A percentile compares a stretch with the other conserved stretches of the same genome.
phyloP scores from a whole-genome alignment of 2,329 filamentous ascomycete genomes.

The Neoscytalidium dimidiatum region DNA sequence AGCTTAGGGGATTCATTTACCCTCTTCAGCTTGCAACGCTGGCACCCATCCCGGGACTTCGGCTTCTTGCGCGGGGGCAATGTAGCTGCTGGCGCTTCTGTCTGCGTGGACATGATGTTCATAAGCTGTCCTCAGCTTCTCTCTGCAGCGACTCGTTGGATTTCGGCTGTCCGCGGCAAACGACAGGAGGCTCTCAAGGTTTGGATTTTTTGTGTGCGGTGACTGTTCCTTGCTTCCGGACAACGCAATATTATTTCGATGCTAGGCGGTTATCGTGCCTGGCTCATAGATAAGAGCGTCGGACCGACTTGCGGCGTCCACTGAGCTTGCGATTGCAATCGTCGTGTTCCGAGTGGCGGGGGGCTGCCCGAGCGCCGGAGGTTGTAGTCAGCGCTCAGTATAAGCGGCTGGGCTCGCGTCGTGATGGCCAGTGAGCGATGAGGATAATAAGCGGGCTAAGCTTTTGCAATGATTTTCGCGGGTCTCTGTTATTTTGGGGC shows the following conservation, averaged over 20 bases:
- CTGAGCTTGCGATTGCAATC: background rate
- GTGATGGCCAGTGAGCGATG: background rate
- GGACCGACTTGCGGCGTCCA: constrained; percentile 13
- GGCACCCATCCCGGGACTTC: constrained; percentile 32
- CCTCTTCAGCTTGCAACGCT: constrained; percentile 30
- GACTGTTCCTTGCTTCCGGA: background rate
- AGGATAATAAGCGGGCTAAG: constrained; percentile 5
- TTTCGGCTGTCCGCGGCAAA: background rate
- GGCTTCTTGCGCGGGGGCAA: constrained; percentile 24
- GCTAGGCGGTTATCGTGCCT: background rate
- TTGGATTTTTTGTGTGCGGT: background rate
- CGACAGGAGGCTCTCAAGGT: background rate
- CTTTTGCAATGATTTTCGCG: constrained; percentile 7
- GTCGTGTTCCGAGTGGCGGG: constrained; percentile 4
- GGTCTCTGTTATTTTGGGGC: background rate
- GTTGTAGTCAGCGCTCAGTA: constrained; percentile 1
- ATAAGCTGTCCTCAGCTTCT: background rate
- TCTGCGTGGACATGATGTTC: background rate
- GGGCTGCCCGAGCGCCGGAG: background rate
- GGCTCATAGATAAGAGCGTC: constrained; percentile 15
- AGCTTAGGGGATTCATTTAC: constrained; percentile 18
- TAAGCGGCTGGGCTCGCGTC: background rate
- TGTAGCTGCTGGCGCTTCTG: background rate
- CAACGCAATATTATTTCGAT: background rate
- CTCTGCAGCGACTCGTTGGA: background rate